Percentiles rank a stretch among this genome's conserved stretches.
These are phyloP conservation scores for Diaporthe sp. DNA, from an alignment of 2,329 filamentous ascomycete species.

Conservation along the genomic window DNA sequence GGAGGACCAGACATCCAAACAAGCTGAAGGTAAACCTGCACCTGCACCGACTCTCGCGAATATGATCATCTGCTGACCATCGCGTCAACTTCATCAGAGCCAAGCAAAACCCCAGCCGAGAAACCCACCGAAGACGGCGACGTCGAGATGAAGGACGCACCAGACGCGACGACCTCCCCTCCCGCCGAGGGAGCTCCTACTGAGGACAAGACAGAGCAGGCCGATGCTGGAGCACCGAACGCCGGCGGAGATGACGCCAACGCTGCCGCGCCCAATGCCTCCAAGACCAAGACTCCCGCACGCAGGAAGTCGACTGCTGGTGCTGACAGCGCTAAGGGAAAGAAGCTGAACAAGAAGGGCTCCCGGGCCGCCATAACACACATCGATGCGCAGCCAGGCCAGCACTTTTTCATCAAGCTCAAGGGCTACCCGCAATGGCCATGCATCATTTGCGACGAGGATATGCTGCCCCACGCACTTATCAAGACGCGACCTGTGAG, in stretches of 20 bases:
- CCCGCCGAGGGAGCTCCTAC: slow-evolving; percentile 51
- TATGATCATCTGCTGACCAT: slow-evolving; percentile 46
- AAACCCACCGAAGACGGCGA: slow-evolving; percentile 54
- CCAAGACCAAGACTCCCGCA: slow-evolving; percentile 64
- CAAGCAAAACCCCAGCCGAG: slow-evolving; percentile 50
- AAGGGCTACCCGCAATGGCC: slow-evolving; percentile 97
- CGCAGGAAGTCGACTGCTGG: slow-evolving; percentile 81
- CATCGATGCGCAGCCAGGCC: slow-evolving; percentile 87
- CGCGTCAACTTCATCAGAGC: slow-evolving; percentile 46
- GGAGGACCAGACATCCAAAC: slow-evolving; percentile 41
- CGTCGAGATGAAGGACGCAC: slow-evolving; percentile 80
- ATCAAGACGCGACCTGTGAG: slow-evolving; percentile 86
- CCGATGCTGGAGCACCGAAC: slow-evolving; percentile 44
- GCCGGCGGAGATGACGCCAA: slow-evolving; percentile 52
- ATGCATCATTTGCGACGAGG: slow-evolving; percentile 92
- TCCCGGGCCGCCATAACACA: slow-evolving; percentile 80
- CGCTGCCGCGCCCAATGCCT: slow-evolving; percentile 52
- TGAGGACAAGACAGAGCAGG: slow-evolving; percentile 48
- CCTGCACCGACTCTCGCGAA: neutral
- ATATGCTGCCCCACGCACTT: slow-evolving; percentile 88
- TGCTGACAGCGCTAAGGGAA: slow-evolving; percentile 75
- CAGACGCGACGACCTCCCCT: slow-evolving; percentile 62
- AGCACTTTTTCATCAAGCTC: slow-evolving; percentile 92
- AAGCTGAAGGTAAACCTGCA: slow-evolving; percentile 45
- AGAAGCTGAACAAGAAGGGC: slow-evolving; percentile 89